Evolutionary conservation across 352 stramenopile genomes (phyloP).

Genomic region (Globisporangium barbulae): DNA sequence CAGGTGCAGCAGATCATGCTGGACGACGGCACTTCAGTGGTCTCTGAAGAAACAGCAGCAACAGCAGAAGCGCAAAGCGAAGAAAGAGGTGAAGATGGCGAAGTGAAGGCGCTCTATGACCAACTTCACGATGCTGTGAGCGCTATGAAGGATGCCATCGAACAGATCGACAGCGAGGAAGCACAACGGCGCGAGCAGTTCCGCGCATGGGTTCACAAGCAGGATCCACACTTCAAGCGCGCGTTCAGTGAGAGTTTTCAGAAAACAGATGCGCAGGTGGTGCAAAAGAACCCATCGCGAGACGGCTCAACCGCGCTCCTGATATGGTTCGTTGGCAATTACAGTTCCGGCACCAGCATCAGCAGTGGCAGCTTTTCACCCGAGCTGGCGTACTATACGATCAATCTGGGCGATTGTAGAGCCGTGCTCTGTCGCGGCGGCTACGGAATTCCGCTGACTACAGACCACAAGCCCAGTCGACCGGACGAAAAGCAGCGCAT

Average conservation of each 20-base stretch:
- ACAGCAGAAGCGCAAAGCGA: neutral
- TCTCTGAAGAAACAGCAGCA: neutral
- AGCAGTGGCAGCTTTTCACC: neutral
- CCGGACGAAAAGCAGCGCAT: slow-evolving; percentile 51
- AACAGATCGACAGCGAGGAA: slow-evolving; percentile 37
- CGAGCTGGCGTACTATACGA: slow-evolving; percentile 39
- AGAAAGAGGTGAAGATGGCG: slow-evolving; percentile 5
- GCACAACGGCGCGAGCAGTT: slow-evolving; percentile 19
- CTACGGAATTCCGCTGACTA: slow-evolving; percentile 36
- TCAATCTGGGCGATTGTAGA: slow-evolving; percentile 64
- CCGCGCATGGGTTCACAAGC: slow-evolving; percentile 20
- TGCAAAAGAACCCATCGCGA: slow-evolving; percentile 37
- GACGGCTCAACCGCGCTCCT: slow-evolving; percentile 54
- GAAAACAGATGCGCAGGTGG: slow-evolving; percentile 34
- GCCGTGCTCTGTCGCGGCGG: slow-evolving; percentile 50
- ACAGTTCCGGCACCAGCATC: slow-evolving; percentile 9
- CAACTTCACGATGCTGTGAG: slow-evolving; percentile 25
- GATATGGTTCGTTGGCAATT: slow-evolving; percentile 38
- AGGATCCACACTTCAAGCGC: slow-evolving; percentile 29
- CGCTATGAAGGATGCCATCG: slow-evolving; percentile 27
- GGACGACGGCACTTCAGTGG: neutral
- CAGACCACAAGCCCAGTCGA: slow-evolving; percentile 56
- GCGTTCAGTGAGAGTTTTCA: slow-evolving; percentile 40
- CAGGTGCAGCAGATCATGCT: slow-evolving; percentile 23
- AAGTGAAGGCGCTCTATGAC: slow-evolving; percentile 17